phyloP scores from a whole-genome alignment of 202 grass and related monocot genomes.

The Schoenoplectus triqueter region DNA sequence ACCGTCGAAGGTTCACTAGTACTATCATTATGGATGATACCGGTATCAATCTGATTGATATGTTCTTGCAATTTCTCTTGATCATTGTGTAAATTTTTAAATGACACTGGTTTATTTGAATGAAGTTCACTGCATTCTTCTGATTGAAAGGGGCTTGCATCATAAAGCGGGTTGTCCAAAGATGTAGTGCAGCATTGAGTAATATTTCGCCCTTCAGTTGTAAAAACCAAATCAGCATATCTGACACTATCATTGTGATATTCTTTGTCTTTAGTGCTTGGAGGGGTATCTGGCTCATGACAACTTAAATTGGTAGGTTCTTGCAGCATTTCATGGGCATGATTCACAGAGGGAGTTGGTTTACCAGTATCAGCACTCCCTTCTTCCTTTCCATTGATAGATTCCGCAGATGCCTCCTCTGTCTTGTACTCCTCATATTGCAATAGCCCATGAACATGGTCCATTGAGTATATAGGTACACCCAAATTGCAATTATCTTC shows the following conservation, averaged over 20 bases:
- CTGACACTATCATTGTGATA: neutral
- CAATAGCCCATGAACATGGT: constrained; percentile 25
- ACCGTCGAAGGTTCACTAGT: neutral
- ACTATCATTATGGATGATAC: neutral
- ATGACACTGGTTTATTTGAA: constrained; percentile 28
- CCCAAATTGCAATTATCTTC: neutral
- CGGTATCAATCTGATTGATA: constrained; percentile 24
- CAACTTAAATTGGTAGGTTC: constrained; percentile 30
- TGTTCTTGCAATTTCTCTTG: constrained; percentile 32
- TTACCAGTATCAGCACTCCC: constrained; percentile 21
- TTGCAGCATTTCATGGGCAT: constrained; percentile 28
- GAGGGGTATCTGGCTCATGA: constrained; percentile 4
- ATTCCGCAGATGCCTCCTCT: constrained; percentile 13
- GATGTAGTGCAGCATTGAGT: constrained; percentile 15
- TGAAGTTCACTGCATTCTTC: constrained; percentile 4
- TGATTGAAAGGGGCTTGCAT: neutral
- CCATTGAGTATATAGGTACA: constrained; percentile 17
- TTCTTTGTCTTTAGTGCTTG: constrained; percentile 10
- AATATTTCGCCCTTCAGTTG: constrained; percentile 19
- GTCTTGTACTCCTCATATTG: constrained; percentile 11
- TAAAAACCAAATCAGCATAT: constrained; percentile 14
- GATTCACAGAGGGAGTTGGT: neutral
- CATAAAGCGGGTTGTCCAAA: constrained; percentile 3
- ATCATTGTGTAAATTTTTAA: constrained; percentile 8
- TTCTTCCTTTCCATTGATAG: constrained; percentile 20